Evolutionary conservation across 1,284 basidiomycete genomes (phyloP), one percentile per base, ranked within the genome.

Genomic region (Schizophyllum amplum): DNA sequence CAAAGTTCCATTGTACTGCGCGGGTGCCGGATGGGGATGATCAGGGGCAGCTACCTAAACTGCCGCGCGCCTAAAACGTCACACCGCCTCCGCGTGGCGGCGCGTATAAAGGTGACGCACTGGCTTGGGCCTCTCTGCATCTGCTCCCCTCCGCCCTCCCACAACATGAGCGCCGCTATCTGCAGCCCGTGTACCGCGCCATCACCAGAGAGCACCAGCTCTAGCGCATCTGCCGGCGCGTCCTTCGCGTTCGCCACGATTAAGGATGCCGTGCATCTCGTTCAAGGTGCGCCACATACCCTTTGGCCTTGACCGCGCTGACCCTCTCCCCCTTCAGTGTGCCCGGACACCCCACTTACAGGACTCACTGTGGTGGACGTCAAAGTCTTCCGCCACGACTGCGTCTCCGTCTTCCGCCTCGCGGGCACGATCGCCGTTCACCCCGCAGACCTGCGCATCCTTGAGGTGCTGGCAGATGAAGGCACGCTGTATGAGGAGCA

Each of bases 401-500:
- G 82, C 63, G 76, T 78, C 65, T 78, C 78, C 60, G 81, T 83
- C 52, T 83, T 83, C 63, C 79, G 81, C 48, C 75, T 79, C 59
- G 72, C 72, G 1, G 73, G 81, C 60, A 68, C 68, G 49, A 67
- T 67, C 13, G 71, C 74, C 1, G 61, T 83, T 1, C 76, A 79
- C 59, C 77, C 79, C 3, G 61, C 73, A 11, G 81, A 86, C 62
- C 72, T 87, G 24, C 73, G 71, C 61, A 75, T 86, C 60, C 69
- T 85, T 52, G 79, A 83, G 66, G 65, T 71, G 24, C 78, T 86
- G 53, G 75, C 78, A 54, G 77, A 78, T 21, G 67, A 68, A 25
- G 67, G 73, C 52, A 72, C 77, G 51, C 75, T 74, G 24, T 83
- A 85, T 61, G 84, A 87, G 63, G 78, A 81, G 62, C 83, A 86